A percentile compares a stretch with the other conserved stretches of the same genome.
Conservation (phyloP, 2,329 filamentous ascomycete species). For the Fusarium sp. region DNA sequence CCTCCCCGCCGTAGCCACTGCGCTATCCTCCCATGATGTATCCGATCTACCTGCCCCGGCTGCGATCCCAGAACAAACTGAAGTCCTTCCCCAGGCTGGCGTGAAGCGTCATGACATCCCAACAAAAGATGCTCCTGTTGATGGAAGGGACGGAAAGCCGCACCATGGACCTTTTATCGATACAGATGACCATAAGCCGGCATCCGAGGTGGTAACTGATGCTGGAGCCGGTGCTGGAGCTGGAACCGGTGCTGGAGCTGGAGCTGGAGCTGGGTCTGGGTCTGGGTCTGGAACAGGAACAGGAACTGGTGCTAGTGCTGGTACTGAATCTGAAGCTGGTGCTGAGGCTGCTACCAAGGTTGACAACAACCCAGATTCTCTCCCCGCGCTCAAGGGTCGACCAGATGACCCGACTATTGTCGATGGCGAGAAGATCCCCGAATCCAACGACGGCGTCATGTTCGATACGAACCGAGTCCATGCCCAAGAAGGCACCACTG, state of each 20-base stretch:
- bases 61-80: slow-evolving; percentile 48
- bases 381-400: slow-evolving; percentile 65
- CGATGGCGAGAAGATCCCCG: slow-evolving; percentile 73
- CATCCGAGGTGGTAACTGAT: slow-evolving; percentile 44
- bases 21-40: slow-evolving; percentile 55
- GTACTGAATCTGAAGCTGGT: slow-evolving; percentile 9
- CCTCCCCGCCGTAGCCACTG: slow-evolving; percentile 67
- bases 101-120: slow-evolving; percentile 58
- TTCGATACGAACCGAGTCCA: slow-evolving; percentile 83
- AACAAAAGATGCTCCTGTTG: slow-evolving; percentile 86
- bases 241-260: slow-evolving; percentile 10
- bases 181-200: slow-evolving; percentile 56
- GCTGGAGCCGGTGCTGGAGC: slow-evolving; percentile 7
- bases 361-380: slow-evolving; percentile 55
- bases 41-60: slow-evolving; percentile 45
- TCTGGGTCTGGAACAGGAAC: slow-evolving; percentile 7
- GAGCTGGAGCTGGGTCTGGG: slow-evolving; percentile 25
- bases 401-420: slow-evolving; percentile 67
- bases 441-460: slow-evolving; percentile 88
- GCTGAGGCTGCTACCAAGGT: slow-evolving; percentile 21
- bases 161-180: slow-evolving; percentile 88
- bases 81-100: slow-evolving; percentile 46
- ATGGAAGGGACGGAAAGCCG: slow-evolving; percentile 93
- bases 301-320: slow-evolving; percentile 11
- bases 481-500: slow-evolving; percentile 88